Evolutionary conservation across 768 basidiomycete species (phyloP).

Genomic region (Kwoniella europaea): DNA sequence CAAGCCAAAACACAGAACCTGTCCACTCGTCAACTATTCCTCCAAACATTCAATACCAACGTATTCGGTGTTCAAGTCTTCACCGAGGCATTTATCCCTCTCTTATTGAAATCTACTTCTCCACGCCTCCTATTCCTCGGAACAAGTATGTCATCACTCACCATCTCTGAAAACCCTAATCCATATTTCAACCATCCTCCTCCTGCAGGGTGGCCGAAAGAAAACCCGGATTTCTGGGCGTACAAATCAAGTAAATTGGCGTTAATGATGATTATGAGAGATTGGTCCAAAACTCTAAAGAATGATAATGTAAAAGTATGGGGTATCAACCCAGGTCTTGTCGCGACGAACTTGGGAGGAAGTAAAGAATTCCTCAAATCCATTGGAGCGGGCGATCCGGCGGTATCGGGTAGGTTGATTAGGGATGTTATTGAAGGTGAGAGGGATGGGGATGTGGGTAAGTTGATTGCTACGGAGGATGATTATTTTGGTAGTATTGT

Average conservation of each 20-base stretch:
- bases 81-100: not conserved
- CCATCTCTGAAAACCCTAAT: not conserved
- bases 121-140: constrained; percentile 11
- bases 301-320: constrained; percentile 21
- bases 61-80: constrained; percentile 26
- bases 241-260: constrained; percentile 16
- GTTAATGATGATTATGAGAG: constrained; percentile 14
- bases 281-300: constrained; percentile 9
- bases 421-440: constrained; percentile 30
- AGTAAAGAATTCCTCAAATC: constrained; percentile 3
- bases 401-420: constrained; percentile 22
- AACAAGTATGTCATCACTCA: constrained; percentile 4
- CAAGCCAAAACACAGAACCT: not conserved
- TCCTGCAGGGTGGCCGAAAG: constrained; percentile 17
- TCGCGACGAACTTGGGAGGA: constrained; percentile 29
- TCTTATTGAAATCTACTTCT: constrained; percentile 2
- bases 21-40: not conserved
- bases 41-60: constrained; percentile 29
- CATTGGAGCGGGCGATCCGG: constrained; percentile 29
- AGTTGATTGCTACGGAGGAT: constrained; percentile 12
- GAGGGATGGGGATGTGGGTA: constrained; percentile 28
- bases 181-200: constrained; percentile 10
- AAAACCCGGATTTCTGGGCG: not conserved
- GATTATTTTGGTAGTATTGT: constrained; percentile 18
- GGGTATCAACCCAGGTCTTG: constrained; percentile 24